These are phyloP conservation scores for Saccharomyces eubayanus DNA, from an alignment of 805 yeast species.

Conservation along the genomic window DNA sequence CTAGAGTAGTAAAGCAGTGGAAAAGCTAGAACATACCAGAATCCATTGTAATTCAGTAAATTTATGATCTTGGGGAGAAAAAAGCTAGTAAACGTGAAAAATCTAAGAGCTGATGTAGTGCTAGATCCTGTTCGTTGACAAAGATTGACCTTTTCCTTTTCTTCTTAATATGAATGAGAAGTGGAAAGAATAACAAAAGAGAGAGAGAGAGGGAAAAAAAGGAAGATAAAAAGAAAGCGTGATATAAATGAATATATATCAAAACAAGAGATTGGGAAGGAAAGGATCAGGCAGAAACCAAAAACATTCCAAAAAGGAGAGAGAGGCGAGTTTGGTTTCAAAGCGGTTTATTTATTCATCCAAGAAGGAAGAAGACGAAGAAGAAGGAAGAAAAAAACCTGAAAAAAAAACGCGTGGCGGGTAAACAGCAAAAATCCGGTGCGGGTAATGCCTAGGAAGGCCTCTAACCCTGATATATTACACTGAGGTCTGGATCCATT, in stretches of 20 bases:
- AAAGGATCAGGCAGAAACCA: neutral
- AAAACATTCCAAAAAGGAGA: neutral
- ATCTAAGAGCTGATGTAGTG: neutral
- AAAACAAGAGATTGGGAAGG: neutral
- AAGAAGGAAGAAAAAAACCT: neutral
- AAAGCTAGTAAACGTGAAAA: neutral
- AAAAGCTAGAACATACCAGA: slow-evolving; percentile 27
- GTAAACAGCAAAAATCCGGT: neutral
- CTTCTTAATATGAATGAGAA: neutral
- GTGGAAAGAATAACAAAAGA: neutral
- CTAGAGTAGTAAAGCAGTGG: neutral
- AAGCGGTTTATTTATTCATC: neutral
- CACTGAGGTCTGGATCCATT: neutral
- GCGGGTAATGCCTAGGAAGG: neutral
- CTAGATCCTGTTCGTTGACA: neutral
- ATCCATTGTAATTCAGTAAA: slow-evolving; percentile 23
- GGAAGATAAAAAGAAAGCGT: neutral
- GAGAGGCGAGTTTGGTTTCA: neutral
- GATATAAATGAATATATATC: neutral
- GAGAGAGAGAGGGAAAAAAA: neutral
- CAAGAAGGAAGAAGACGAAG: neutral
- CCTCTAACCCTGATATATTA: neutral
- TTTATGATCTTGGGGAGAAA: neutral
- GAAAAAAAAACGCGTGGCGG: neutral
- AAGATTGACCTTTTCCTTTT: neutral